Base-by-base conservation (phyloP, 23 red algal species). In the Chondrus crispus region DNA sequence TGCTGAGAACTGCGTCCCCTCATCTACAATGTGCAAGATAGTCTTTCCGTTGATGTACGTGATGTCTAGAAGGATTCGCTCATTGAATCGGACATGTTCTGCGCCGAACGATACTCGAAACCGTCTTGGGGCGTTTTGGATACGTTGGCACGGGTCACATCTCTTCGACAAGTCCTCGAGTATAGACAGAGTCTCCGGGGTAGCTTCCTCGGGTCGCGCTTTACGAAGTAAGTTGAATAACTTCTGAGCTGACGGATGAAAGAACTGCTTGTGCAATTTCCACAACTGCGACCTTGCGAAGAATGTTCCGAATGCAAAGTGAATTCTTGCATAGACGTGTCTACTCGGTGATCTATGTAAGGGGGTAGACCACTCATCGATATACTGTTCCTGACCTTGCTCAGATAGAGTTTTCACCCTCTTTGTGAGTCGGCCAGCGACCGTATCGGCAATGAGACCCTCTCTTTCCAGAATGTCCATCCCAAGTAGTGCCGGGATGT, bases 391-490 rank as follows among this genome's bases (percentile, higher is more conserved):
- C 28, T 0, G 2, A 10, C 54, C 88, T 13, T 70, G 20, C 12
- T 49, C 46, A 8, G 9, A 0, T 0, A 1, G 10, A 6, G 57
- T 26, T 0, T 18, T 6, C 2, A 5, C 14, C 0, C 45, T 7
- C 14, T 83, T 45, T 28, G 48, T 72, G 1, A 92, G 88, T 18
- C 76, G 73, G 57, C 82, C 73, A 12, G 64, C 62, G 2, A 81
- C 88, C 12, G 88, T 92, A 42, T 92, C 88, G 1, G 88, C 88
- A 13, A 72, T 74, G 5, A 92, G 35, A 3, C 54, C 66, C 24
- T 92, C 55, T 41, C 39, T 9, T 52, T 92, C 60, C 3, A 92
- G 42, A 5, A 92, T 20, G 52, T 92, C 74, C 62, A 92, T 82
- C 18, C 88, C 88, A 4, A 83, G 44, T 32, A 92, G 63, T 38